phyloP scores from a whole-genome alignment of 345 rosid species.

The Acer yangbiense region DNA sequence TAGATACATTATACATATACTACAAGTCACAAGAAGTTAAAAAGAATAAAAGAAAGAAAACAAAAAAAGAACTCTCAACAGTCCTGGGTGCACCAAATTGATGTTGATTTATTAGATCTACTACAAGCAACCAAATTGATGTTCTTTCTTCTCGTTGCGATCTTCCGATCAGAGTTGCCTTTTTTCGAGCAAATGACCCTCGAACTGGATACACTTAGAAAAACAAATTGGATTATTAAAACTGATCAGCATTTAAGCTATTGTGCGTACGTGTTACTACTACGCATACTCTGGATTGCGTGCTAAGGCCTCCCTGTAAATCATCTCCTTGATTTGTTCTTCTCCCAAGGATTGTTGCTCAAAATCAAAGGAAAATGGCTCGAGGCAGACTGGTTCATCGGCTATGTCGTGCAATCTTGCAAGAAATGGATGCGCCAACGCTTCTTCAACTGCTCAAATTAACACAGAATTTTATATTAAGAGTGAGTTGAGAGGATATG shows the following conservation, averaged over 20 bases:
- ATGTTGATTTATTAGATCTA: too few relatives aligned
- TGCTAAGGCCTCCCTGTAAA: constrained; percentile 73
- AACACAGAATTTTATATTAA: constrained; percentile 10
- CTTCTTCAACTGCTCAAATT: constrained; percentile 76
- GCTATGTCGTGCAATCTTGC: constrained; percentile 78
- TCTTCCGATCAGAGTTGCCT: not conserved
- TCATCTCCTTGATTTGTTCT: constrained; percentile 92
- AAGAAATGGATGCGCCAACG: constrained; percentile 86
- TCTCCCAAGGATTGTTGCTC: constrained; percentile 80
- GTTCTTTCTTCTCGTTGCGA: not conserved
- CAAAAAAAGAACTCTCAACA: not conserved
- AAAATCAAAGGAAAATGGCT: constrained; percentile 82
- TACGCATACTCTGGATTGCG: constrained; percentile 74
- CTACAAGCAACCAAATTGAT: not conserved
- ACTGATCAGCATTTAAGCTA: not conserved
- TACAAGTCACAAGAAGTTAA: not conserved
- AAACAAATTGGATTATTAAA: not conserved
- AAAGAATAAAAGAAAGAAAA: constrained; percentile 1
- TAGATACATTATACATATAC: not conserved
- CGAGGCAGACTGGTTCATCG: constrained; percentile 84
- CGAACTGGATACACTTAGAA: not conserved
- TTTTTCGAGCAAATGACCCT: not conserved
- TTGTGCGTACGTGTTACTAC: constrained; percentile 25
- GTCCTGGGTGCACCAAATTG: not conserved
- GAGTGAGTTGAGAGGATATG: not conserved